A percentile compares a stretch with the other conserved stretches of the same genome.
Evolutionary conservation across 75 land plant genomes (phyloP).

Genomic region (Pseudotsuga menziesii): DNA sequence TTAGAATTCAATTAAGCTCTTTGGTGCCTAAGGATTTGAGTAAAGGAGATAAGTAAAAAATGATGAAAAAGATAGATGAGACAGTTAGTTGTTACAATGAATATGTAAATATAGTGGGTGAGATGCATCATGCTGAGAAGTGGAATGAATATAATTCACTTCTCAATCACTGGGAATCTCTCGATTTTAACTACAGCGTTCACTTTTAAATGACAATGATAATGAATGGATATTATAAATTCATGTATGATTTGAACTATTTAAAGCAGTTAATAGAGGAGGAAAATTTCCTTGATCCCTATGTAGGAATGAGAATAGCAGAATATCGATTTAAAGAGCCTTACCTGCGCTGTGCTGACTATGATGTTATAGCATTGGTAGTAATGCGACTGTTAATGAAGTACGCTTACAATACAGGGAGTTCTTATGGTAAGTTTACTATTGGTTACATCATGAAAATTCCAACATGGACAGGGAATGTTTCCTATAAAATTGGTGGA

Average conservation of each 20-base stretch:
- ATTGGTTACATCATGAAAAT: conserved; percentile 6
- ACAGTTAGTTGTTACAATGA: background rate
- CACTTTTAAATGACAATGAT: background rate
- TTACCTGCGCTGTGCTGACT: background rate
- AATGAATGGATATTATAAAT: background rate
- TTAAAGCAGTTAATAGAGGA: too few relatives aligned
- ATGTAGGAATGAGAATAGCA: background rate
- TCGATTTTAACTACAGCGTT: background rate
- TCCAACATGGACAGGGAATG: background rate
- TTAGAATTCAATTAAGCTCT: background rate
- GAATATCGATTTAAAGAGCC: background rate
- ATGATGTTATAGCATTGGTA: background rate
- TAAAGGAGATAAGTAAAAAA: background rate
- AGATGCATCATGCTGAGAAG: background rate
- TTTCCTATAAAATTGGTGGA: conserved; percentile 1
- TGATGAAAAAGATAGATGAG: background rate
- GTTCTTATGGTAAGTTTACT: background rate
- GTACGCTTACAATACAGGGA: background rate
- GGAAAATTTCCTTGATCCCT: too few relatives aligned
- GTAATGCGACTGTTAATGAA: background rate
- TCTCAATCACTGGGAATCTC: background rate
- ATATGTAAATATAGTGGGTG: background rate
- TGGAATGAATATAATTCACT: background rate
- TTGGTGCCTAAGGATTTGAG: background rate
- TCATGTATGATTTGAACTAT: too few relatives aligned